Percentiles rank a stretch among this genome's conserved stretches.
Evolutionary conservation across 768 basidiomycete genomes (phyloP).

Genomic region (Boletales sp.): DNA sequence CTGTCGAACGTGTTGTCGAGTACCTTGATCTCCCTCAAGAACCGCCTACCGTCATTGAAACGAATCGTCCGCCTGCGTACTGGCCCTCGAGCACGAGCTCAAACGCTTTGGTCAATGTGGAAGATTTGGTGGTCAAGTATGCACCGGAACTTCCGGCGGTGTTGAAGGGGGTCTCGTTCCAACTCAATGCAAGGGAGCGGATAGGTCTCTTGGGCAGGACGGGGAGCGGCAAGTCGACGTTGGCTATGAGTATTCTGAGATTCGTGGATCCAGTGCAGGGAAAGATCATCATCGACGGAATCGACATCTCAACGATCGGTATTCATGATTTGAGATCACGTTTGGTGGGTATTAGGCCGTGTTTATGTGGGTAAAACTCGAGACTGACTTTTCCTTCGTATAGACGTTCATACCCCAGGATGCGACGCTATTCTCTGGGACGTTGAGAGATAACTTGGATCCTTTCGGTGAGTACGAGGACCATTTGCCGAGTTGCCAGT

Average conservation of each 20-base stretch:
- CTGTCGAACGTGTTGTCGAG: constrained; percentile 88
- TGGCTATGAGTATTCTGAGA: constrained; percentile 82
- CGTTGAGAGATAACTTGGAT: constrained; percentile 70
- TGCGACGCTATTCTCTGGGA: constrained; percentile 77
- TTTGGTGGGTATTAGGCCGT: constrained; percentile 41
- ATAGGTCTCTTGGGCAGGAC: constrained; percentile 81
- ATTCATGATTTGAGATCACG: constrained; percentile 79
- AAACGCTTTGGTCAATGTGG: constrained; percentile 58
- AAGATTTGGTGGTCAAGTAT: constrained; percentile 79
- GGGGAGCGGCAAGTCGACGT: constrained; percentile 77
- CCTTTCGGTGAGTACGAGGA: constrained; percentile 48
- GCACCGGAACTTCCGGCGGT: constrained; percentile 82
- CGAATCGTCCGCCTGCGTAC: constrained; percentile 78
- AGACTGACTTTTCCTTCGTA: not conserved
- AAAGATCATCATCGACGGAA: constrained; percentile 78
- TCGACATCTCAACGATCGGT: constrained; percentile 84
- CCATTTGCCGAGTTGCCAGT: not conserved
- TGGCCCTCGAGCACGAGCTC: constrained; percentile 79
- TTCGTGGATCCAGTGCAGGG: constrained; percentile 81
- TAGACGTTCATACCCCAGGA: constrained; percentile 80
- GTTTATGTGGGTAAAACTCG: not conserved
- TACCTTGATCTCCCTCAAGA: constrained; percentile 90
- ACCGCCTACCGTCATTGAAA: constrained; percentile 71
- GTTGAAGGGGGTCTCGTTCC: constrained; percentile 71
- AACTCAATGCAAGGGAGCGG: constrained; percentile 65